Conservation (phyloP, 768 basidiomycete species). For the Cystofilobasidium capitatum region DNA sequence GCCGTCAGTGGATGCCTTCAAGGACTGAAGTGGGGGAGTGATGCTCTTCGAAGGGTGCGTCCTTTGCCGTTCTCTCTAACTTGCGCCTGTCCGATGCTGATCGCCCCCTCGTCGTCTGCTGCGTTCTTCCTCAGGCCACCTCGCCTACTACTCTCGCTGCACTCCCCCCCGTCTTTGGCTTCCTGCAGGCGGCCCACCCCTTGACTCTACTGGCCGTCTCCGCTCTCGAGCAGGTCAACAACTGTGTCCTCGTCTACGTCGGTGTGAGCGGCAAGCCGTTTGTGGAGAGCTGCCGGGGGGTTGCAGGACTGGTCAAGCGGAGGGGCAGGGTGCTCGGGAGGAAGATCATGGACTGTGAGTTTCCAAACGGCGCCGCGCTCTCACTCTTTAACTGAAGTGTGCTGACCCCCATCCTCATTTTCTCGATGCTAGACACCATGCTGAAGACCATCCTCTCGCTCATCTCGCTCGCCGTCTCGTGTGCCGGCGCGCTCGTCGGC, state of each 20-base stretch:
- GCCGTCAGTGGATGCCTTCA: conserved; percentile 66
- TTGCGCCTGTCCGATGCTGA: background rate
- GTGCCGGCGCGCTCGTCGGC: conserved; percentile 69
- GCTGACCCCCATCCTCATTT: background rate
- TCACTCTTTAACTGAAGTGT: background rate
- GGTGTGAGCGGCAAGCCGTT: conserved; percentile 68
- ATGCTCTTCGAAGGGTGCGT: conserved; percentile 2
- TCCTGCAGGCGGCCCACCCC: conserved; percentile 33
- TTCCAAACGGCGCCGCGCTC: too few species aligned
- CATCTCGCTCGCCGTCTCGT: conserved; percentile 65
- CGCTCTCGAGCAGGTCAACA: conserved; percentile 48
- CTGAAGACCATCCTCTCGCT: conserved; percentile 54
- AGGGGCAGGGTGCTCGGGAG: conserved; percentile 31
- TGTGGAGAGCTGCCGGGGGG: conserved; percentile 50
- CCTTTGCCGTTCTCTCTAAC: background rate
- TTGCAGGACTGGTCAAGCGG: conserved; percentile 46
- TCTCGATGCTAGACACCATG: conserved; percentile 54
- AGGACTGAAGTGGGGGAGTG: background rate
- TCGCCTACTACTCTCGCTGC: conserved; percentile 25
- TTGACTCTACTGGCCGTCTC: conserved; percentile 40
- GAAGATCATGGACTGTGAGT: conserved; percentile 40
- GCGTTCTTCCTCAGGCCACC: conserved; percentile 23
- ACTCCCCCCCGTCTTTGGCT: conserved; percentile 15
- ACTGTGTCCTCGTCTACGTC: conserved; percentile 60
- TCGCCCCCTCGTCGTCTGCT: background rate